phyloP scores from a whole-genome alignment of 257 asterid species.

The Vinca minor region DNA sequence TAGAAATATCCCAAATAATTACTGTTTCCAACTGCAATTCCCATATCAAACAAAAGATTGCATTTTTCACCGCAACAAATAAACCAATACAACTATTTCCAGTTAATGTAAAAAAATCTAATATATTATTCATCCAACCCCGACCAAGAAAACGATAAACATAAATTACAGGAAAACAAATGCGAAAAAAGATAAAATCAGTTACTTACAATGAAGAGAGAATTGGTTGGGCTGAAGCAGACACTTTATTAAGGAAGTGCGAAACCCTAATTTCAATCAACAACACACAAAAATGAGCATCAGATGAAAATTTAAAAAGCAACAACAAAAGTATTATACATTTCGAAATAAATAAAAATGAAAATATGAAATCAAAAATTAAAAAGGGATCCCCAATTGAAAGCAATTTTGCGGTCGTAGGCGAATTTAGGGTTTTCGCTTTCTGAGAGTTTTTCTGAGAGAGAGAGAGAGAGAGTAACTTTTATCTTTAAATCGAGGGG shows the following conservation, averaged over 20 bases:
- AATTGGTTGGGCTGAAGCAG: not conserved
- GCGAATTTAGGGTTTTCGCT: conserved; percentile 4
- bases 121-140: not conserved
- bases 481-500: not conserved
- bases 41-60: not conserved
- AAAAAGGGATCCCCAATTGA: too few relatives aligned
- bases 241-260: not conserved
- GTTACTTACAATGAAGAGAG: conserved; percentile 4
- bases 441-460: not conserved
- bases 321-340: conserved; percentile 1
- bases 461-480: not conserved
- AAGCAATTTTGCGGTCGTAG: not conserved
- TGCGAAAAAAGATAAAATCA: not conserved
- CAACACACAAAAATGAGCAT: conserved; percentile 20
- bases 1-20: not conserved
- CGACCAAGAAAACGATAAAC: not conserved
- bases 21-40: not conserved
- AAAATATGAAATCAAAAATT: not conserved
- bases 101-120: not conserved
- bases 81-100: not conserved
- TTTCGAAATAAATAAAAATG: not conserved
- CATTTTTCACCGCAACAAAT: not conserved
- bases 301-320: conserved; percentile 7
- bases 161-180: not conserved
- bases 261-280: conserved; percentile 22